phyloP scores from a whole-genome alignment of 2,329 filamentous ascomycete genomes.

The Arthrobotrys sinensis region DNA sequence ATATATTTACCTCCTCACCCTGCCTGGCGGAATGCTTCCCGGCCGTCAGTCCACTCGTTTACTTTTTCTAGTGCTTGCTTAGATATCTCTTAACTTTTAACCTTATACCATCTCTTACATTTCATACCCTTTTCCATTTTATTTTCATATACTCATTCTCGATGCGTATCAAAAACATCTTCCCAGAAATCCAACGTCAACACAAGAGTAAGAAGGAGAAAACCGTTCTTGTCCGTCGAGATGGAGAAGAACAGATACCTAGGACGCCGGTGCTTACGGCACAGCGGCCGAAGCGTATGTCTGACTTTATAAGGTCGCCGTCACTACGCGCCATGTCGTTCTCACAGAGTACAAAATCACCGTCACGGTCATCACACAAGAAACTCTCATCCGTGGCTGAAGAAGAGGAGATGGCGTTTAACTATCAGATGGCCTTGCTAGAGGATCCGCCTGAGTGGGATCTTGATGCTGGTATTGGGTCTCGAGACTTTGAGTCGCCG shows the following conservation, averaged over 20 bases:
- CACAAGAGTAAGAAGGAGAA: slow-evolving; percentile 54
- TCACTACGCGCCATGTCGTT: slow-evolving; percentile 39
- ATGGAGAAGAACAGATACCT: slow-evolving; percentile 44
- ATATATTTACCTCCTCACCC: slow-evolving; percentile 34
- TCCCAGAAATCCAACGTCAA: slow-evolving; percentile 56
- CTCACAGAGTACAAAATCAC: slow-evolving; percentile 28
- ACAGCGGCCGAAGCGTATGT: slow-evolving; percentile 47
- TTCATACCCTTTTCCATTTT: slow-evolving; percentile 6
- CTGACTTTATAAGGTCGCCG: slow-evolving; percentile 53
- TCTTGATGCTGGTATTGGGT: slow-evolving; percentile 58
- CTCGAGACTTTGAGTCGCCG: slow-evolving; percentile 54
- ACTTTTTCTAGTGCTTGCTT: slow-evolving; percentile 27
- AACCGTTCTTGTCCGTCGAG: slow-evolving; percentile 20
- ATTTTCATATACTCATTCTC: slow-evolving; percentile 20
- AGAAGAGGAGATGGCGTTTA: slow-evolving; percentile 56
- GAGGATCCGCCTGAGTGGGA: slow-evolving; percentile 60
- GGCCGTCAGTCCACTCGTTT: slow-evolving; percentile 44
- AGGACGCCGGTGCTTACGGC: slow-evolving; percentile 52
- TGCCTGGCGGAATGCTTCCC: slow-evolving; percentile 55
- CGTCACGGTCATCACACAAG: slow-evolving; percentile 32
- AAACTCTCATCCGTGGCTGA: slow-evolving; percentile 51
- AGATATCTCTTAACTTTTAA: slow-evolving; percentile 12
- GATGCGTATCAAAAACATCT: slow-evolving; percentile 59
- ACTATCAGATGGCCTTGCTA: slow-evolving; percentile 59
- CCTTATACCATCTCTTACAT: slow-evolving; percentile 37